A percentile compares a stretch with the other conserved stretches of the same genome.
Conservation (phyloP, 2,329 filamentous ascomycete species). For the Fusarium graminum region DNA sequence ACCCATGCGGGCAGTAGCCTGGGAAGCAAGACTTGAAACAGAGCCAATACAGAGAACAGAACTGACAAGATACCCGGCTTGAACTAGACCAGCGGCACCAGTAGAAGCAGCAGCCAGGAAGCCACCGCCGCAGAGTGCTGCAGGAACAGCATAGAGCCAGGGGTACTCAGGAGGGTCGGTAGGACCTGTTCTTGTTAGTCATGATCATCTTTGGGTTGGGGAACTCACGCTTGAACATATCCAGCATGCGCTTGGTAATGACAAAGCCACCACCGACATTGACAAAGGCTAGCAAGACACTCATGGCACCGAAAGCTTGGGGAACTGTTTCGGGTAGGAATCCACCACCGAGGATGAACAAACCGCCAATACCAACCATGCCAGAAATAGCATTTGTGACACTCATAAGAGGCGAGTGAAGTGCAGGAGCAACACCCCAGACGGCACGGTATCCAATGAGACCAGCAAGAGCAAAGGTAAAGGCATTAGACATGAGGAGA, state of each 20-base stretch:
- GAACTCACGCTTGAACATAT: constrained; percentile 82
- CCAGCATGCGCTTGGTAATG: constrained; percentile 92
- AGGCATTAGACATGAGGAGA: constrained; percentile 88
- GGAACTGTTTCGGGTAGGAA: constrained; percentile 82
- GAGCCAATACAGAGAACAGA: constrained; percentile 88
- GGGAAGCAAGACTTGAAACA: constrained; percentile 83
- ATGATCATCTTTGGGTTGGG: fast-evolving
- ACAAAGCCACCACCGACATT: constrained; percentile 92
- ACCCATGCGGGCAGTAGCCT: constrained; percentile 84
- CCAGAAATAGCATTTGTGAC: constrained; percentile 94
- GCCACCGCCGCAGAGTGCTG: constrained; percentile 81
- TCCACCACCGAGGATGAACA: constrained; percentile 90
- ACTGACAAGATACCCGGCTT: constrained; percentile 88
- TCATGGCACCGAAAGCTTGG: constrained; percentile 81
- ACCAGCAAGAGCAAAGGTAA: constrained; percentile 86
- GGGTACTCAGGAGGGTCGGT: constrained; percentile 91
- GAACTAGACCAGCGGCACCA: constrained; percentile 85
- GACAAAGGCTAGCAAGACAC: constrained; percentile 87
- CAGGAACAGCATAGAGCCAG: constrained; percentile 86
- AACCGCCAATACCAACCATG: constrained; percentile 89
- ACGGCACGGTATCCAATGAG: constrained; percentile 90
- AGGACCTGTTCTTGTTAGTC: constrained; percentile 64
- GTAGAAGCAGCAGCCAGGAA: constrained; percentile 84
- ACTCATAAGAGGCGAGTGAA: constrained; percentile 92
- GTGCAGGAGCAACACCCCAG: constrained; percentile 85